Base-by-base conservation (phyloP, 225 moss, liverwort and hornwort genomes). In the Rhytidiadelphus loreus region DNA sequence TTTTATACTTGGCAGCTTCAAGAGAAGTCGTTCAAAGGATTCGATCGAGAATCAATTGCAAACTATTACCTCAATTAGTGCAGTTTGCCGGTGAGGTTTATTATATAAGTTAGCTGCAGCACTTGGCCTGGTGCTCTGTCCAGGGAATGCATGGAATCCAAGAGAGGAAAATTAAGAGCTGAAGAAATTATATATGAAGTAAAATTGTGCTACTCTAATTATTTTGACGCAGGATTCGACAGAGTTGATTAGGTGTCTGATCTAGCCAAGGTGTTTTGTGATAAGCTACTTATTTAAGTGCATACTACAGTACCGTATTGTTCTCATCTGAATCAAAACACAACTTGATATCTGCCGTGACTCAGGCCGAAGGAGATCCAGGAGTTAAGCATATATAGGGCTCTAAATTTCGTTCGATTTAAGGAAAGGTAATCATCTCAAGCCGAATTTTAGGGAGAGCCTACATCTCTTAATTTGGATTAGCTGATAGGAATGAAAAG, bases 1-100 rank as follows among this genome's bases (percentile, higher is more conserved):
- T 87, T 62, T 82, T 63, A 41, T 85, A 60, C 81, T 88, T 92
- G 91, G 82, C 77, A 87, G 71, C 62, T 82, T 60, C n/a, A n/a
- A n/a, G 48, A 81, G 82, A 83, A 33, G 62, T 4, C n/a, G n/a
- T n/a, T n/a, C 23, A 21, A 46, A 76, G 74, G 77, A 56, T 61
- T 84, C 83, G 10, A 30, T 77, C 3, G 37, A 55, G 55, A 66
- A 28, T 52, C 89, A 33, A 48, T 63, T 56, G 56, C 64, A 41
- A 80, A 17, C 53, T 66, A 28, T 72, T 9, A 13, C 28, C 25
- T 52, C 7, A 7, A 4, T 12, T 81, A 20, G 30, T 62, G 26
- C 64, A 41, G 71, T n/a, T 44, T 68, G 75, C 61, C 43, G 74
- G 46, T 60, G 53, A 71, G 76, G 71, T 28, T 48, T 29, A 25